Evolutionary conservation across 164 flowering plant genomes (phyloP), one percentile per base, ranked within the genome.

Genomic region (Houttuynia cordata): DNA sequence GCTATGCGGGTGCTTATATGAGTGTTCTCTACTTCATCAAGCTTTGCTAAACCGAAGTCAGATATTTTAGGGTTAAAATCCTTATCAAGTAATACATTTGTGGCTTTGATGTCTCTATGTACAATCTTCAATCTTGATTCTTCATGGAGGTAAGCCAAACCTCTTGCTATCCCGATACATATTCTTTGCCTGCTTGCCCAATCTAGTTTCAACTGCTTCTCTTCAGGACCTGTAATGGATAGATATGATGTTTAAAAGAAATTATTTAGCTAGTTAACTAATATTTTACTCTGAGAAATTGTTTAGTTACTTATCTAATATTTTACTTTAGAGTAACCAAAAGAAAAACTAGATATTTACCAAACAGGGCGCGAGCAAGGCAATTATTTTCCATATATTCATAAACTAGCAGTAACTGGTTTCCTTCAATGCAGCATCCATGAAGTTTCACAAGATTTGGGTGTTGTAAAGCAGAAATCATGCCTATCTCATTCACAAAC

Each of bases 401-500:
- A 20, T 83, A 83, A 4, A 83, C 70, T 22, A 83, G 57, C 69
- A 81, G 20, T 19, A 83, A 42, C 18, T 83, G 83, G 52, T 76
- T 75, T 39, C 78, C 75, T 64, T 81, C 85, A 42, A 72, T 66
- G 58, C 88, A 81, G 59, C 75, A 83, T 21, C 85, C 88, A 61
- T 73, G 63, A 57, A 83, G 72, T 68, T 73, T 76, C 20, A 81
- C 83, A 3, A 83, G 82, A 72, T 83, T 78, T 14, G 81, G 85
- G 61, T 83, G 85, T 62, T 79, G 83, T 63, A 83, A 42, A 59
- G 81, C 74, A 70, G 85, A 79, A n/a, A 83, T 79, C 73, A 73
- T 79, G 53, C 88, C 85, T 41, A 81, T 75, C 71, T 83, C 88
- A 59, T 81, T 83, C n/a, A 83, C 39, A 68, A 83, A 83, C 65